Base-by-base conservation (phyloP, 345 rosid species). In the Conringia planisiliqua region DNA sequence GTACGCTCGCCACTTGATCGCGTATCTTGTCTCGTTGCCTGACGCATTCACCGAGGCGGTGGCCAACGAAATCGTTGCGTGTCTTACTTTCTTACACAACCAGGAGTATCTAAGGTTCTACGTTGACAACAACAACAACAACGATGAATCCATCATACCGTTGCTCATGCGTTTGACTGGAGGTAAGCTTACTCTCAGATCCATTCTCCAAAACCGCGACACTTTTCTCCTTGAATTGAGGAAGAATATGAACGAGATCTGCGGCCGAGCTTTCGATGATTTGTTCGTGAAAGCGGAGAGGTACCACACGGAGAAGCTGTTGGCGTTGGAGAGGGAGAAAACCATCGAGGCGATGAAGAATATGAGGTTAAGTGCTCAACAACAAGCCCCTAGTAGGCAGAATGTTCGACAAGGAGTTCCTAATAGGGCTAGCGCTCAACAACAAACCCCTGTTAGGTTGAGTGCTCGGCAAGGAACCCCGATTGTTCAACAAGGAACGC, bases 211-310 rank as follows among this genome's bases (percentile, higher is more conserved):
- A 8, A 70, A 82, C 59, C 82, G 96, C 0, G 16, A n/a, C 0
- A 0, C 0, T 4, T 44, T 85, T 26, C 29, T 81, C 3, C 20
- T 3, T 0, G 81, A 66, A 0, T 6, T 91, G 36, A 9, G 27
- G 0, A 81, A 43, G 26, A 82, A 70, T 3, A n/a, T 83, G 8
- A 54, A 7, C 4, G 80, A 83, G 2, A 75, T 86, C 17, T 89
- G 91, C 61, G 3, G 4, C 2, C 65, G 85, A 48, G 90, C 85
- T 22, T 86, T 91, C 6, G 46, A 44, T 0, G 97, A 91, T 52
- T 56, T 89, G 8, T 11, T 29, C 10, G 16, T 1, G 8, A 38
- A 8, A 3, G 76, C 55, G 3, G 61, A 18, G 16, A 32, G 4
- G 42, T 20, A 1, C 1, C 7, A 0, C 11, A 56, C 0, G 66